These are phyloP conservation scores for Diutina scorzettiae DNA, from an alignment of 1,139 yeast species.

Conservation along the genomic window DNA sequence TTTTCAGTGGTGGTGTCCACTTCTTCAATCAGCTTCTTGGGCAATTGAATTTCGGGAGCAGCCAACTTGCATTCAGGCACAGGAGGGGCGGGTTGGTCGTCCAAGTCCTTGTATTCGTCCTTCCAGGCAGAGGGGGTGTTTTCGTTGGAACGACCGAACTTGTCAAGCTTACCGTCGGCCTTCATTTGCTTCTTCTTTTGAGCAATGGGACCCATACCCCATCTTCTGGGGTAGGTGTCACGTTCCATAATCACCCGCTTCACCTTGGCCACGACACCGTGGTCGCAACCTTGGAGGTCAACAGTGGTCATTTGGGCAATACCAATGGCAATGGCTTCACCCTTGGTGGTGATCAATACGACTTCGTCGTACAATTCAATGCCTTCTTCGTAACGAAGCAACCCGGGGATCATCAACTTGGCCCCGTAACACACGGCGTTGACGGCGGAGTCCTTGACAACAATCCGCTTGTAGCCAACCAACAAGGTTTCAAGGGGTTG, in stretches of 20 bases:
- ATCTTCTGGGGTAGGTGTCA: constrained; percentile 97
- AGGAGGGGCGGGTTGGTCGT: constrained; percentile 46
- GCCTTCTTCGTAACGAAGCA: constrained; percentile 94
- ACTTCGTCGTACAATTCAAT: constrained; percentile 96
- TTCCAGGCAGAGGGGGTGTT: constrained; percentile 93
- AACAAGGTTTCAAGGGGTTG: constrained; percentile 91
- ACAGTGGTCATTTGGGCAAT: constrained; percentile 98
- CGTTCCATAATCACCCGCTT: constrained; percentile 99
- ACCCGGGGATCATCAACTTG: constrained; percentile 96
- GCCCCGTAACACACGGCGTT: constrained; percentile 99
- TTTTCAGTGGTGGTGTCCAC: constrained; percentile 20
- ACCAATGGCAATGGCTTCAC: constrained; percentile 98
- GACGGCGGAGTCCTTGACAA: constrained; percentile 96
- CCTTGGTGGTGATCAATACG: constrained; percentile 95
- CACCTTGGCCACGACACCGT: constrained; percentile 96
- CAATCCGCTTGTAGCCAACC: constrained; percentile 92
- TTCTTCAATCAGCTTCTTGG: constrained; percentile 25
- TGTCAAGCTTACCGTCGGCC: constrained; percentile 94
- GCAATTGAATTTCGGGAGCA: constrained; percentile 40
- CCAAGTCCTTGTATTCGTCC: constrained; percentile 71
- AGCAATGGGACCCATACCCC: constrained; percentile 99
- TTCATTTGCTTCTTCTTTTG: constrained; percentile 97
- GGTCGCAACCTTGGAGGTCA: constrained; percentile 92
- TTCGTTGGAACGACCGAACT: constrained; percentile 87
- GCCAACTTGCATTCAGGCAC: constrained; percentile 35